Evolutionary conservation across 2,329 filamentous ascomycete species (phyloP).

Genomic region (Cladosporium sp.): DNA sequence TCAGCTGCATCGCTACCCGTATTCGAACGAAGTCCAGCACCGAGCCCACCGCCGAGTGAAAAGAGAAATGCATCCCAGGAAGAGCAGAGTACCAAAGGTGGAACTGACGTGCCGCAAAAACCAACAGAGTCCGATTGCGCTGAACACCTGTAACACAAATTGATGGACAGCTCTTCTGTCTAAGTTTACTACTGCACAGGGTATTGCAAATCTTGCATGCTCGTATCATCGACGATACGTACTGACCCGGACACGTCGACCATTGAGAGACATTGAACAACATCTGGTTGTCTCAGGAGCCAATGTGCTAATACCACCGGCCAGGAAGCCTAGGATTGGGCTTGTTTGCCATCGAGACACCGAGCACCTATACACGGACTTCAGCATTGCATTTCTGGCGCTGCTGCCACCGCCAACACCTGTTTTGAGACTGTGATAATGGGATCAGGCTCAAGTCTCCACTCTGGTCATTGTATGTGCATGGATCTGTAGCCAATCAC

Average conservation of each 20-base stretch:
- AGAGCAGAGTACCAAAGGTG: not conserved
- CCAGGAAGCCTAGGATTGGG: too few relatives aligned
- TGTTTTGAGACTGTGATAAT: not conserved
- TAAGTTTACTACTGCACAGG: too few relatives aligned
- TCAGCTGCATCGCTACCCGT: not conserved
- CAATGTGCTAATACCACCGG: too few relatives aligned
- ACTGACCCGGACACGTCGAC: too few relatives aligned
- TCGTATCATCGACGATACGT: too few relatives aligned
- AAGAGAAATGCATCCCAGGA: not conserved
- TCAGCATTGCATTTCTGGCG: not conserved
- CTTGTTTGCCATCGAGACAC: too few relatives aligned
- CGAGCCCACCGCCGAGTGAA: slow-evolving; percentile 5
- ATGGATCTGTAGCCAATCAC: not conserved
- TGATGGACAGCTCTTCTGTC: too few relatives aligned
- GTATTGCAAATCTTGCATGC: too few relatives aligned
- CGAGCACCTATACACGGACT: not conserved
- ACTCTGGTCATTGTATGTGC: not conserved
- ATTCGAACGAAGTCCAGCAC: slow-evolving; percentile 11
- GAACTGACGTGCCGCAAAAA: not conserved
- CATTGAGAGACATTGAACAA: too few relatives aligned
- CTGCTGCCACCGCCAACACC: not conserved
- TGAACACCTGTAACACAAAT: too few relatives aligned
- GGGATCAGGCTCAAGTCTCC: not conserved
- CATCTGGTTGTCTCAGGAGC: too few relatives aligned
- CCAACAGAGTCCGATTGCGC: not conserved